Conservation (phyloP, 352 stramenopile species). For the Blastocystis sp. region DNA sequence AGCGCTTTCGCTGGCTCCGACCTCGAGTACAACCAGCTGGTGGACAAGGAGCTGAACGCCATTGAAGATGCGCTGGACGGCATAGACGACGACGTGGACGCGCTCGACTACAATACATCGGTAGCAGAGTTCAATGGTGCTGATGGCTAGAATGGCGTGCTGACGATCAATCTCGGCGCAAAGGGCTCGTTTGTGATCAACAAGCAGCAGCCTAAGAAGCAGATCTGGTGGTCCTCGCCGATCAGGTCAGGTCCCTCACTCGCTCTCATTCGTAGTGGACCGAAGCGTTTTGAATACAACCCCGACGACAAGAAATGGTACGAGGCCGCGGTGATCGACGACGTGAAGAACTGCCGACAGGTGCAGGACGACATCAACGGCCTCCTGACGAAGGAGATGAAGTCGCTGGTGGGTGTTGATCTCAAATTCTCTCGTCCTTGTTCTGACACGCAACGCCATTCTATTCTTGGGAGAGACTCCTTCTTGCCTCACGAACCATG, state of each 20-base stretch:
- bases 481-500: background rate
- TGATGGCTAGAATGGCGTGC: constrained; percentile 83
- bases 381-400: constrained; percentile 79
- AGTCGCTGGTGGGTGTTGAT: constrained; percentile 78
- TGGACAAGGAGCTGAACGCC: constrained; percentile 38
- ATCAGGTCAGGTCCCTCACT: constrained; percentile 75
- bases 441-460: background rate
- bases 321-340: constrained; percentile 79
- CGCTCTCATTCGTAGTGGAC: constrained; percentile 74
- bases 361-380: constrained; percentile 76
- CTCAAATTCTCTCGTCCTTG: constrained; percentile 42
- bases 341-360: constrained; percentile 65
- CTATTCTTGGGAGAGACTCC: background rate
- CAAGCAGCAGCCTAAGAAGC: constrained; percentile 92
- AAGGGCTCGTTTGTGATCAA: constrained; percentile 94
- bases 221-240: constrained; percentile 94
- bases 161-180: constrained; percentile 88
- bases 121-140: background rate
- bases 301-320: constrained; percentile 77
- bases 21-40: constrained; percentile 50
- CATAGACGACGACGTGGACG: constrained; percentile 59
- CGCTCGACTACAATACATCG: constrained; percentile 55
- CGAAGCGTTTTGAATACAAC: constrained; percentile 84
- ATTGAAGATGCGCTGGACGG: constrained; percentile 57
- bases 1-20: constrained; percentile 41